These are phyloP conservation scores for Xerocomus brunneocitrinus DNA, from an alignment of 768 basidiomycete species.

Conservation along the genomic window DNA sequence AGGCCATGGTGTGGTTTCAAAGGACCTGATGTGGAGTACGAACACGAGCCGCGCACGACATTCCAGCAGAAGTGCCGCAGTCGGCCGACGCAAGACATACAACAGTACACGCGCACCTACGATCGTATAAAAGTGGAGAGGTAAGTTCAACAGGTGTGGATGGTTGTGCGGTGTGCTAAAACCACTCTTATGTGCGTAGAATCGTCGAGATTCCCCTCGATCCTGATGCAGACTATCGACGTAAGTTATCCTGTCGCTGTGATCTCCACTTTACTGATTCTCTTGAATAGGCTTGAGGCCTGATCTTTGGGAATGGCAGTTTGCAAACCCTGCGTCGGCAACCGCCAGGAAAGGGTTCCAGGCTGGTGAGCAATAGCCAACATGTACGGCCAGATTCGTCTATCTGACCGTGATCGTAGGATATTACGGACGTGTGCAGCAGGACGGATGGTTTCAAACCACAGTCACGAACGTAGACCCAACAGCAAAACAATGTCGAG, in stretches of 20 bases:
- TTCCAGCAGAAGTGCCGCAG: conserved; percentile 48
- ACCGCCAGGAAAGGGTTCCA: conserved; percentile 49
- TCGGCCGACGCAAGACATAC: conserved; percentile 46
- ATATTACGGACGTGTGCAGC: conserved; percentile 58
- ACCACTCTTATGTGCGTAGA: conserved; percentile 30
- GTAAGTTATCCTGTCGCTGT: conserved; percentile 32
- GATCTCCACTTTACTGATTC: not conserved
- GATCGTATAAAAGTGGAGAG: conserved; percentile 50
- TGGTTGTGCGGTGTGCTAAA: not conserved
- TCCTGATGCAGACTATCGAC: conserved; percentile 59
- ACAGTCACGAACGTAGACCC: conserved; percentile 78
- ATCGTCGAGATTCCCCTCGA: conserved; percentile 55
- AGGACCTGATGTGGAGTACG: conserved; percentile 29
- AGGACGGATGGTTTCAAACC: conserved; percentile 56
- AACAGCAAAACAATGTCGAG: conserved; percentile 69
- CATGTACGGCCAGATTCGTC: not conserved
- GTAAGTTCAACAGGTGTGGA: conserved; percentile 31
- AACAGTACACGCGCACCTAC: conserved; percentile 63
- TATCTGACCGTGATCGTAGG: conserved; percentile 28
- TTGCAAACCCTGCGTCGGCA: conserved; percentile 55
- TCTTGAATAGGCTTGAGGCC: conserved; percentile 29
- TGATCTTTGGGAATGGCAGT: conserved; percentile 55
- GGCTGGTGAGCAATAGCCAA: conserved; percentile 35
- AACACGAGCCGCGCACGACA: conserved; percentile 32
- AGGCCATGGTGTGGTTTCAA: conserved; percentile 31